Percentiles rank a stretch among this genome's conserved stretches.
Conservation (phyloP, 805 yeast species). For the Wickerhamomyces rabaulensis region DNA sequence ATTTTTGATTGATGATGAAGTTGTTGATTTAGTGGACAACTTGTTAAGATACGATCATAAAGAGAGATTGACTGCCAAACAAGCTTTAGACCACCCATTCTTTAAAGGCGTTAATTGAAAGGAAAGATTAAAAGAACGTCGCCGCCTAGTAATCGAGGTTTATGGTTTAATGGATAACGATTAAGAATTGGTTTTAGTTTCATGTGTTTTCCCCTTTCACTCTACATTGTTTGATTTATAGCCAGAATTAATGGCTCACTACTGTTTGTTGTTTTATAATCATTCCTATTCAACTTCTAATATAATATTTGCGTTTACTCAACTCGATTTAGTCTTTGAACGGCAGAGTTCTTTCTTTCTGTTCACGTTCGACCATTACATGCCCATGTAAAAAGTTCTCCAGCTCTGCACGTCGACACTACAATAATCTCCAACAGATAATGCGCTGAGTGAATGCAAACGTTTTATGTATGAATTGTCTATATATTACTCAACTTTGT, state of each 20-base stretch:
- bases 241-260: background rate
- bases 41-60: slow-evolving; percentile 83
- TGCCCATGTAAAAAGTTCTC: too few species aligned
- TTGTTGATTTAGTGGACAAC: slow-evolving; percentile 76
- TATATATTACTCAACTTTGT: slow-evolving; percentile 20
- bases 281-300: background rate
- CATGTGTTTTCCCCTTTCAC: background rate
- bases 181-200: background rate
- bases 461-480: background rate
- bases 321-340: too few species aligned
- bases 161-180: background rate
- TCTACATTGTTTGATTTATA: background rate
- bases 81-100: slow-evolving; percentile 71
- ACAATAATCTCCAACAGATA: too few species aligned
- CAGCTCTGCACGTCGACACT: too few species aligned
- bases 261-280: too few species aligned
- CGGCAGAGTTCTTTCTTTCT: too few species aligned
- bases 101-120: slow-evolving; percentile 12
- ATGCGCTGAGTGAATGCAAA: background rate
- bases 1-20: slow-evolving; percentile 62
- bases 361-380: too few species aligned
- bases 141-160: background rate
- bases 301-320: background rate
- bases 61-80: slow-evolving; percentile 81
- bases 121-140: background rate